phyloP scores from a whole-genome alignment of 768 basidiomycete species.

The Asterophora lycoperdoides region DNA sequence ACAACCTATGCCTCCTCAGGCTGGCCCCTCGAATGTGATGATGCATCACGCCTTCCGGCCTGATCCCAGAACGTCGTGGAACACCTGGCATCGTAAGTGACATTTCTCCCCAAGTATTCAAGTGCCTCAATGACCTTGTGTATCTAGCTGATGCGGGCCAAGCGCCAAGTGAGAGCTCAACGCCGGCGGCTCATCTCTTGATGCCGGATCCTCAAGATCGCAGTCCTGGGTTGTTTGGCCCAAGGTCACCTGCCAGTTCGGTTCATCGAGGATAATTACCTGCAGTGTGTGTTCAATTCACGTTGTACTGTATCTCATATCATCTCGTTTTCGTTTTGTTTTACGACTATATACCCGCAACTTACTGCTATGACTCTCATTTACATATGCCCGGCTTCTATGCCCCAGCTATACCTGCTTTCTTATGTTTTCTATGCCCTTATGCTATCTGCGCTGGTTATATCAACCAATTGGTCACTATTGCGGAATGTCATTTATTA shows the following conservation, averaged over 20 bases:
- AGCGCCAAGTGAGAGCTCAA: slow-evolving; percentile 57
- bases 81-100: slow-evolving; percentile 62
- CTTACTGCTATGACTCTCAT: background rate
- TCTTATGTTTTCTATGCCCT: background rate
- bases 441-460: background rate
- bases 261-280: slow-evolving; percentile 2
- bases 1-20: slow-evolving; percentile 13
- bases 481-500: background rate
- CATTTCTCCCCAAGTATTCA: background rate
- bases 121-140: slow-evolving; percentile 5
- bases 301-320: no score
- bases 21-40: slow-evolving; percentile 12
- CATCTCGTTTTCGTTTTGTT: background rate
- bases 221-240: slow-evolving; percentile 74
- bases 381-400: background rate
- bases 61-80: slow-evolving; percentile 55
- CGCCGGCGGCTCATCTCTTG: slow-evolving; percentile 47
- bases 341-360: background rate
- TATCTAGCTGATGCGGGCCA: slow-evolving; percentile 52
- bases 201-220: slow-evolving; percentile 45
- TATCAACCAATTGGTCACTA: background rate
- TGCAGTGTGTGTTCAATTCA: background rate
- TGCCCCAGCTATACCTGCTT: background rate
- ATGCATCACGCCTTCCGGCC: slow-evolving; percentile 13
- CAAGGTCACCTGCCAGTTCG: slow-evolving; percentile 55